phyloP scores from a whole-genome alignment of 495 filamentous ascomycete species.

The Aspergillus heteromorphus region DNA sequence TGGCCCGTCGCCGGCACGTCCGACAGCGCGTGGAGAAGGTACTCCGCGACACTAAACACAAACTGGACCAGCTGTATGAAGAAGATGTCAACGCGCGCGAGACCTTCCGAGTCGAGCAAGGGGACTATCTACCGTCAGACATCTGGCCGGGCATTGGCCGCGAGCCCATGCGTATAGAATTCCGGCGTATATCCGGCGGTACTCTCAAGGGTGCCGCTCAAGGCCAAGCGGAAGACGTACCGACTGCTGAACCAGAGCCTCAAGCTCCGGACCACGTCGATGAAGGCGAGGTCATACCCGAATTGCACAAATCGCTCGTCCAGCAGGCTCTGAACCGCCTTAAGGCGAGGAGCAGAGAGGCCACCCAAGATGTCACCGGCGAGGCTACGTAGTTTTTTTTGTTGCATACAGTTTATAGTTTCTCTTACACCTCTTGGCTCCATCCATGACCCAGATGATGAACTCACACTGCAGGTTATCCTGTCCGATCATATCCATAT shows the following conservation, averaged over 20 bases:
- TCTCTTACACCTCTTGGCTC: neutral
- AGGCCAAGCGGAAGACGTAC: neutral
- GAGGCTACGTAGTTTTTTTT: slow-evolving; percentile 5
- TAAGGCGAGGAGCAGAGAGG: slow-evolving; percentile 23
- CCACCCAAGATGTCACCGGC: no score
- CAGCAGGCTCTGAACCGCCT: slow-evolving; percentile 45
- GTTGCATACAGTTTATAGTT: no score
- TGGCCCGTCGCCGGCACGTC: slow-evolving; percentile 62
- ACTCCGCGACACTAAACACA: slow-evolving; percentile 66
- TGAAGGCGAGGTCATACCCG: slow-evolving; percentile 45
- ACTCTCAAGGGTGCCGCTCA: slow-evolving; percentile 22
- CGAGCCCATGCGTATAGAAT: slow-evolving; percentile 53
- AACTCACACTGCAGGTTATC: slow-evolving; percentile 24
- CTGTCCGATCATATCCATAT: slow-evolving; percentile 14
- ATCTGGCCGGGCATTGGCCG: slow-evolving; percentile 75
- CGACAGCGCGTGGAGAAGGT: slow-evolving; percentile 69
- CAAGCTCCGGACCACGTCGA: slow-evolving; percentile 20
- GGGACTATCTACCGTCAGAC: slow-evolving; percentile 81
- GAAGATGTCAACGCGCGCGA: slow-evolving; percentile 71
- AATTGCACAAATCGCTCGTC: slow-evolving; percentile 49
- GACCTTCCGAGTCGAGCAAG: slow-evolving; percentile 72
- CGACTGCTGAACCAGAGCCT: slow-evolving; percentile 6
- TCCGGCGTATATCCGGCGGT: slow-evolving; percentile 39
- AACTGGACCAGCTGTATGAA: slow-evolving; percentile 69
- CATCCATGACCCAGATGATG: slow-evolving; percentile 25